Evolutionary conservation across 495 filamentous ascomycete genomes (phyloP).

Genomic region (Aspergillus funiculosus): DNA sequence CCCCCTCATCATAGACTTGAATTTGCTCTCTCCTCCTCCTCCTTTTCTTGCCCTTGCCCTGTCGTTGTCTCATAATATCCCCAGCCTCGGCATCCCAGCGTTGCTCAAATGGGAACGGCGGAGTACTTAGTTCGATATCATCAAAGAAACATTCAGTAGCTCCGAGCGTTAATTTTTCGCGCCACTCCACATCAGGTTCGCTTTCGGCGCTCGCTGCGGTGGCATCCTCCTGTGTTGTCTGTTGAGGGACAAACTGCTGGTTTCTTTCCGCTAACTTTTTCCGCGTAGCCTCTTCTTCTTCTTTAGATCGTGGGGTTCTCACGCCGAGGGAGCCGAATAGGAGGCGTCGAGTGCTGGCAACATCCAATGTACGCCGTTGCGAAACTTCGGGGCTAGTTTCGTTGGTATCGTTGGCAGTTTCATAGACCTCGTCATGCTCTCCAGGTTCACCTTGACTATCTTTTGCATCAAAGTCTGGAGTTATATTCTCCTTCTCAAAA

Average conservation of each 20-base stretch:
- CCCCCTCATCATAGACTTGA: conserved; percentile 35
- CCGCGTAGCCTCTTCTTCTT: conserved; percentile 59
- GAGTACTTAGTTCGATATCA: conserved; percentile 65
- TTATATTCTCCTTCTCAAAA: conserved; percentile 34
- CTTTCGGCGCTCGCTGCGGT: conserved; percentile 17
- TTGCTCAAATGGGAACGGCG: conserved; percentile 86
- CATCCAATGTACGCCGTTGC: conserved; percentile 50
- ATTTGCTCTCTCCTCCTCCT: conserved; percentile 53
- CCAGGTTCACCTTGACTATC: conserved; percentile 5
- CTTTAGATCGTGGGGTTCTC: conserved; percentile 58
- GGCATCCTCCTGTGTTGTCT: conserved; percentile 16
- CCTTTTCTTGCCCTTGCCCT: conserved; percentile 47
- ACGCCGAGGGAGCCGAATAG: conserved; percentile 71
- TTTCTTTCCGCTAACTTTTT: conserved; percentile 44
- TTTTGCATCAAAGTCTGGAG: conserved; percentile 14
- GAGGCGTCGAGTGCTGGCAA: conserved; percentile 59
- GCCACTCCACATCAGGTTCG: conserved; percentile 54
- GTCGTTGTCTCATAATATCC: conserved; percentile 33
- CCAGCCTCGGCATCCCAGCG: conserved; percentile 78
- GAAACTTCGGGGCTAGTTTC: conserved; percentile 20
- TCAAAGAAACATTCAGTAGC: conserved; percentile 81
- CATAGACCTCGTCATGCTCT: conserved; percentile 20
- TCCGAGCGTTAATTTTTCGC: conserved; percentile 59
- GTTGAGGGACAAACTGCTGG: conserved; percentile 22
- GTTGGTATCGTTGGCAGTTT: conserved; percentile 13